Conservation (phyloP, 768 basidiomycete species). For the Hebeloma cylindrosporum region DNA sequence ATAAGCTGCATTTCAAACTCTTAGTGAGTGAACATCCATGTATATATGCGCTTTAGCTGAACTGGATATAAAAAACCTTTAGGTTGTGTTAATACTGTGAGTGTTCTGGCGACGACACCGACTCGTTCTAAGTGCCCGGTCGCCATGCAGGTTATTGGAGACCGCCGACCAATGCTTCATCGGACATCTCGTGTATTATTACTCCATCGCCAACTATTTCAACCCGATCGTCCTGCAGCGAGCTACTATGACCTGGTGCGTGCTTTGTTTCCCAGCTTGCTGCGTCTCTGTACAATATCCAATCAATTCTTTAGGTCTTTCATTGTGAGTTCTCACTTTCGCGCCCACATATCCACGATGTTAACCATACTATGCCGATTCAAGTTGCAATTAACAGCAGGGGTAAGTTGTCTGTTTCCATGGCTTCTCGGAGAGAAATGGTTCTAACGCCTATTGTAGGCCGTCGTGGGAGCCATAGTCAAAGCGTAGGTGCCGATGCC, state of each 20-base stretch:
- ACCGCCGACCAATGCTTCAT: conserved; percentile 56
- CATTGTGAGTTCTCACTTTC: conserved; percentile 49
- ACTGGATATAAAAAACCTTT: too few species aligned
- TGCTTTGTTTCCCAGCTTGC: not conserved
- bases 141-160: conserved; percentile 44
- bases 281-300: not conserved
- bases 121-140: not conserved
- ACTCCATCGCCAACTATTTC: conserved; percentile 46
- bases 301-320: conserved; percentile 41
- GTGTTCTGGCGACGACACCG: not conserved
- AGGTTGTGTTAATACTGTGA: conserved; percentile 44
- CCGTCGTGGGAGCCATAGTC: conserved; percentile 56
- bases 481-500: conserved; percentile 38
- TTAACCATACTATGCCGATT: too few species aligned
- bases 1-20: conserved; percentile 49
- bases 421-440: not conserved
- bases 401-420: conserved; percentile 30
- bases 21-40: conserved; percentile 38
- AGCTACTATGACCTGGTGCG: conserved; percentile 48
- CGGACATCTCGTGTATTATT: conserved; percentile 56
- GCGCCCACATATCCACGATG: too few species aligned
- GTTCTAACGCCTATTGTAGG: conserved; percentile 33
- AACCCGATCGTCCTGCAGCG: conserved; percentile 34
- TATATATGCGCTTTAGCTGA: too few species aligned
- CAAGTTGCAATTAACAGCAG: conserved; percentile 49